Conservation (phyloP, 306 rosid species). For the Carpinus viminea region DNA sequence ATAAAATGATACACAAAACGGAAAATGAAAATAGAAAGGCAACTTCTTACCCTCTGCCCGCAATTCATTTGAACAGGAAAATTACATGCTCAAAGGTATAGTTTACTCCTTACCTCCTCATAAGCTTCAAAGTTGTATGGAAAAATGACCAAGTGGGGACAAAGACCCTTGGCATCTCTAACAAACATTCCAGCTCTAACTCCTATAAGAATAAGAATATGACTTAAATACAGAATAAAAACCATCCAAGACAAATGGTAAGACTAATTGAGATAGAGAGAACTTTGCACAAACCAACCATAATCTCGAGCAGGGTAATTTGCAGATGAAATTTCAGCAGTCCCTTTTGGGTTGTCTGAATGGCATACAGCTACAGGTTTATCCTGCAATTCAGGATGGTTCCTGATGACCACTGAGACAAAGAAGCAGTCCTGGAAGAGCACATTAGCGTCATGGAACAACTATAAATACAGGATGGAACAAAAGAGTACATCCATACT, state of each 20-base stretch:
- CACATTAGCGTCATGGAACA: constrained; percentile 29
- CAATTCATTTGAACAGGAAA: constrained; percentile 20
- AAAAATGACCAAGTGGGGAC: constrained; percentile 74
- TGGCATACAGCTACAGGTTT: constrained; percentile 93
- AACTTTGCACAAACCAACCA: constrained; percentile 53
- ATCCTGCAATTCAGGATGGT: constrained; percentile 59
- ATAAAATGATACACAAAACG: neutral
- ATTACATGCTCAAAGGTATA: neutral
- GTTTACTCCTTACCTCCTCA: constrained; percentile 62
- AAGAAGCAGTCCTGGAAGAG: constrained; percentile 89
- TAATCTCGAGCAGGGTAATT: constrained; percentile 93
- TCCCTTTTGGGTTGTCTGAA: constrained; percentile 85
- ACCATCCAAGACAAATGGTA: constrained; percentile 5
- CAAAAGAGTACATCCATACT: constrained; percentile 15
- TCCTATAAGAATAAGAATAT: constrained; percentile 47
- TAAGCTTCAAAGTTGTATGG: constrained; percentile 94
- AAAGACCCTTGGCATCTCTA: constrained; percentile 82
- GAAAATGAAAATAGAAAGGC: neutral
- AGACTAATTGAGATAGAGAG: constrained; percentile 18
- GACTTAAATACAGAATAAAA: constrained; percentile 20
- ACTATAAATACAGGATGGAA: constrained; percentile 11
- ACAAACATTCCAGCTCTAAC: constrained; percentile 91
- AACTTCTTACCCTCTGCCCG: neutral
- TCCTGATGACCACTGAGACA: constrained; percentile 84
- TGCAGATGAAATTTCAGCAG: constrained; percentile 95